A percentile compares a stretch with the other conserved stretches of the same genome.
Evolutionary conservation across 371 early-diverging fungal genomes (phyloP).

Genomic region (Mortierella polycephala): DNA sequence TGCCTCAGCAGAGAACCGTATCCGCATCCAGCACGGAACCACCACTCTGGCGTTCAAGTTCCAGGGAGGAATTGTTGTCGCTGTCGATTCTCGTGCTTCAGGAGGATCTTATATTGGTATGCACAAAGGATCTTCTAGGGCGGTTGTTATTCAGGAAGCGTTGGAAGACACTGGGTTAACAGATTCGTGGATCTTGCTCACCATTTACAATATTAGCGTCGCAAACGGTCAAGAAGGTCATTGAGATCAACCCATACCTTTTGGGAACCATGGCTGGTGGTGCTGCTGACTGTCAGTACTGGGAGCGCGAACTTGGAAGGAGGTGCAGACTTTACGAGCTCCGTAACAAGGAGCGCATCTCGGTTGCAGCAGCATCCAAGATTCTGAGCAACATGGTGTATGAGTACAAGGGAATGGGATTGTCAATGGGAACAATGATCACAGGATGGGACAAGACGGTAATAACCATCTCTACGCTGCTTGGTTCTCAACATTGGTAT

Average conservation of each 20-base stretch:
- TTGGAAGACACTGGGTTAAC: no score
- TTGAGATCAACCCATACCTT: conserved; percentile 99
- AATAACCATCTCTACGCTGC: conserved; percentile 25
- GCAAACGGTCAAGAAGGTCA: conserved; percentile 99
- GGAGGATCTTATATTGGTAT: conserved; percentile 97
- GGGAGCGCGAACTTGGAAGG: conserved; percentile 99
- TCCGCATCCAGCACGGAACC: conserved; percentile 98
- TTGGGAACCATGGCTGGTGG: conserved; percentile 99
- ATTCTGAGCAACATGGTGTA: conserved; percentile 97
- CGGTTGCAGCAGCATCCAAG: conserved; percentile 99
- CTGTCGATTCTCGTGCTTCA: conserved; percentile 99
- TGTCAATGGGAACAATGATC: conserved; percentile 99
- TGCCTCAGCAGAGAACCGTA: conserved; percentile 69
- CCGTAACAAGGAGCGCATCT: conserved; percentile 98
- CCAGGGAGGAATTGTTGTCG: conserved; percentile 97
- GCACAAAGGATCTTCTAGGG: background rate
- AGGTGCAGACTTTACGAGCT: conserved; percentile 97
- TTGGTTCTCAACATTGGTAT: background rate
- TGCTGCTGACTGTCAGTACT: conserved; percentile 99
- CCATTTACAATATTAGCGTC: conserved; percentile 85
- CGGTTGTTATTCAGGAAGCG: no score
- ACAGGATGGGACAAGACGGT: conserved; percentile 98
- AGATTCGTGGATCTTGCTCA: no score
- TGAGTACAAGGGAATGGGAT: conserved; percentile 98
- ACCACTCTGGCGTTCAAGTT: conserved; percentile 99